Conservation (phyloP, 441 rosid species). For the Pelargonium australe region DNA sequence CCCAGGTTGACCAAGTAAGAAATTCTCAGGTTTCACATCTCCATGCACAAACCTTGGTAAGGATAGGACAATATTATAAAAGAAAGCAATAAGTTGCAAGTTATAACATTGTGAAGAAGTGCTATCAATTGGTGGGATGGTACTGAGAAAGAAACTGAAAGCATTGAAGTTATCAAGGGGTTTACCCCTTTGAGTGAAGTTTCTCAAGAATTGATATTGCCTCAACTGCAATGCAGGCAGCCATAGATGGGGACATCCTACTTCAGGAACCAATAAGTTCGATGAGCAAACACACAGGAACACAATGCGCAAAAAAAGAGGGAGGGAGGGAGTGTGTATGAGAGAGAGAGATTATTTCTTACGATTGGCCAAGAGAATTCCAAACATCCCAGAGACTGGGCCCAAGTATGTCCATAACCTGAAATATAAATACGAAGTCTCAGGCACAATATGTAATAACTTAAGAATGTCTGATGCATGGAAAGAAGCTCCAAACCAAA, state of each 20-base stretch:
- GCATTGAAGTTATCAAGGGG: not conserved
- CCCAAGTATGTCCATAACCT: constrained; percentile 96
- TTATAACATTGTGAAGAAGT: not conserved
- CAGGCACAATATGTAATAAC: not conserved
- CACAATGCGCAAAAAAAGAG: not conserved
- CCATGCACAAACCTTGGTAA: constrained; percentile 77
- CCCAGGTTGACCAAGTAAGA: constrained; percentile 78
- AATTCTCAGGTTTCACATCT: constrained; percentile 95
- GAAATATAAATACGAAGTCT: constrained; percentile 18
- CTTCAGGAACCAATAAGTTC: not conserved
- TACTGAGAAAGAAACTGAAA: not conserved
- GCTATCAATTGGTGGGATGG: not conserved
- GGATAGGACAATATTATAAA: not conserved
- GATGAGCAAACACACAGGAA: not conserved
- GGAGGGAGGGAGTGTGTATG: not conserved
- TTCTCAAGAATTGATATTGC: constrained; percentile 86
- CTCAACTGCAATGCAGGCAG: constrained; percentile 95
- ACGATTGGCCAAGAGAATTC: constrained; percentile 76
- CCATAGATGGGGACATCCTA: constrained; percentile 87
- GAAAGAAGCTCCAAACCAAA: constrained; percentile 3
- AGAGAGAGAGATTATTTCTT: not conserved
- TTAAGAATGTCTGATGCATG: not conserved
- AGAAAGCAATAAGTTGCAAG: constrained; percentile 17
- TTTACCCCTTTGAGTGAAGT: constrained; percentile 81
- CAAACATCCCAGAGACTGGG: constrained; percentile 97